Evolutionary conservation across 495 filamentous ascomycete genomes (phyloP), one percentile per base, ranked within the genome.

Genomic region (Penicillium manginii): DNA sequence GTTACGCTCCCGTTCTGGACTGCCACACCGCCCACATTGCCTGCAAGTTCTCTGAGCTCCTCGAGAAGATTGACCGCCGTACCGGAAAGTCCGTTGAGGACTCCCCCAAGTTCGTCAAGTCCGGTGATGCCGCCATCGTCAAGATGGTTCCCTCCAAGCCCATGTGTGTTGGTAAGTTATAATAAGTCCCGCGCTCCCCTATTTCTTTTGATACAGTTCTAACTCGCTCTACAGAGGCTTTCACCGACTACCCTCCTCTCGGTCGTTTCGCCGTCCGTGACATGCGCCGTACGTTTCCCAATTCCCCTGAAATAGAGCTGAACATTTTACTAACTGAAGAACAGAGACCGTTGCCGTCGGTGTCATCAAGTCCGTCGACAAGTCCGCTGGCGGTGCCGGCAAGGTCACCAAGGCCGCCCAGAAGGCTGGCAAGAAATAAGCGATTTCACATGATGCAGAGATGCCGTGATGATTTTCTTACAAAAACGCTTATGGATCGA

Each of bases 121-220:
- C 93, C 70, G 94, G 94, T 89, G 94, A 98, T 75, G 94, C 94
- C 68, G 92, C 93, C 79, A 98, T 98, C 82, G 96, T 98, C 84
- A 98, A 96, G 91, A 98, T 98, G 94, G 74, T 97, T 85, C 94
- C 94, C 69, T 97, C 94, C 82, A 98, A 98, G 92, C 94, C 94
- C 73, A 98, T 98, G 94, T 98, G 94, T 82, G 94, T 98, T 77
- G 94, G n/a, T n/a, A n/a, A n/a, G n/a, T n/a, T n/a, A n/a, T n/a
- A n/a, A n/a, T n/a, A n/a, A n/a, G n/a, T n/a, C n/a, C n/a, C n/a
- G n/a, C n/a, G n/a, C n/a, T n/a, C n/a, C n/a, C n/a, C n/a, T n/a
- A n/a, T n/a, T n/a, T n/a, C n/a, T n/a, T n/a, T n/a, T n/a, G n/a
- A n/a, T n/a, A n/a, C n/a, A n/a, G n/a, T n/a, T n/a, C n/a, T n/a